phyloP scores from a whole-genome alignment of 257 asterid species.

The Coffea eugenioides region DNA sequence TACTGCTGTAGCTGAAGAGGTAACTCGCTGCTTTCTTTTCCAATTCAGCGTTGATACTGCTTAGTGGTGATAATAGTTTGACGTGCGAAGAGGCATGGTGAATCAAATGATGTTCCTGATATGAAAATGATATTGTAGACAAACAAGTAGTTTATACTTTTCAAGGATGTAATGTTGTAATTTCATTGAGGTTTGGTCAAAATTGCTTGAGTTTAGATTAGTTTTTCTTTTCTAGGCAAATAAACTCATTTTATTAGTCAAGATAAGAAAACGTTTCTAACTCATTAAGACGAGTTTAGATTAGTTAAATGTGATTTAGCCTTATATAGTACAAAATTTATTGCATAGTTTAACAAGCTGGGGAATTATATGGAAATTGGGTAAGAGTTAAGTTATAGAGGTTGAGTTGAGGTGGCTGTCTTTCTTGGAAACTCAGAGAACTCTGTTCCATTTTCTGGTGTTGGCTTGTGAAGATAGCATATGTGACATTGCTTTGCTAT shows the following conservation, averaged over 20 bases:
- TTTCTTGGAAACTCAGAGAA: not conserved
- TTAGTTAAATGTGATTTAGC: not conserved
- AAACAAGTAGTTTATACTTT: not conserved
- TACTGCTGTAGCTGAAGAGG: slow-evolving; percentile 52
- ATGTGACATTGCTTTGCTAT: not conserved
- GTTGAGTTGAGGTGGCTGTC: not conserved
- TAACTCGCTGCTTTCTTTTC: slow-evolving; percentile 18
- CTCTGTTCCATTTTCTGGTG: not conserved
- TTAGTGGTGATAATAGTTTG: not conserved
- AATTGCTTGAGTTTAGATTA: not conserved
- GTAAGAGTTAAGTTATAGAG: not conserved
- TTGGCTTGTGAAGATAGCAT: not conserved
- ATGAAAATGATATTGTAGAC: not conserved
- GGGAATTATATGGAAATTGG: not conserved
- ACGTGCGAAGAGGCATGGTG: not conserved
- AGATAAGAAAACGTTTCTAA: too few species aligned
- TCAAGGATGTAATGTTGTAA: not conserved
- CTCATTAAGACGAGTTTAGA: not conserved
- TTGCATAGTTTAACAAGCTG: not conserved
- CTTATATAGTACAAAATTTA: not conserved
- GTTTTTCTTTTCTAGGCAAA: too few species aligned
- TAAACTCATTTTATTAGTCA: too few species aligned
- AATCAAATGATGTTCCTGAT: not conserved
- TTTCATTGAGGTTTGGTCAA: not conserved
- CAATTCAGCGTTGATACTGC: not conserved